A percentile compares a stretch with the other conserved stretches of the same genome.
These are phyloP conservation scores for Paecilomyces niveus DNA, from an alignment of 2,329 filamentous ascomycete genomes.

Conservation along the genomic window DNA sequence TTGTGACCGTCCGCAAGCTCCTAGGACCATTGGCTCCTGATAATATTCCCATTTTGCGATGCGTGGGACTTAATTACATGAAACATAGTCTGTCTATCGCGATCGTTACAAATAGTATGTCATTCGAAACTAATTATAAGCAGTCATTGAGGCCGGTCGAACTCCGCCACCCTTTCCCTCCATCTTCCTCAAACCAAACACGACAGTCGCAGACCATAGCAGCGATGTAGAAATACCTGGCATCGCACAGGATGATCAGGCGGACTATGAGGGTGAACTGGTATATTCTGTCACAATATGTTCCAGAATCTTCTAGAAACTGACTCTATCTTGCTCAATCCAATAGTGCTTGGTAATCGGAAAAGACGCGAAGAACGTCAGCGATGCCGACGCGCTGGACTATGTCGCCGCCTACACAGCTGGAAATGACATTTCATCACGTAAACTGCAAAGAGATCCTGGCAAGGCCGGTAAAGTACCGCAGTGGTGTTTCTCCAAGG, in stretches of 20 bases:
- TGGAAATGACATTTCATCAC: slow-evolving; percentile 61
- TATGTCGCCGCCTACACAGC: slow-evolving; percentile 62
- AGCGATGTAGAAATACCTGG: slow-evolving; percentile 56
- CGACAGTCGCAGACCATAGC: slow-evolving; percentile 54
- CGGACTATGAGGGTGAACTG: slow-evolving; percentile 70
- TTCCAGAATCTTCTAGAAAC: not conserved
- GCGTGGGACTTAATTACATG: slow-evolving; percentile 54
- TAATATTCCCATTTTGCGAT: slow-evolving; percentile 52
- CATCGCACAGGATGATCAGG: slow-evolving; percentile 54
- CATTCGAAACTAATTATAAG: not conserved
- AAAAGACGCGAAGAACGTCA: too few relatives aligned
- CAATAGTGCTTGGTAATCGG: slow-evolving; percentile 1
- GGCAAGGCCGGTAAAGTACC: slow-evolving; percentile 40
- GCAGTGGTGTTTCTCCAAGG: slow-evolving; percentile 61
- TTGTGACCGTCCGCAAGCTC: slow-evolving; percentile 47
- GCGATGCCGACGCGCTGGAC: slow-evolving; percentile 51
- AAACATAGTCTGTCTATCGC: slow-evolving; percentile 42
- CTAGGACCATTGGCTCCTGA: slow-evolving; percentile 45
- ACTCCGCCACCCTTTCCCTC: slow-evolving; percentile 54
- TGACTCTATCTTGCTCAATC: not conserved
- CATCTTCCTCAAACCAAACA: slow-evolving; percentile 63
- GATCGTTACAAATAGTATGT: not conserved
- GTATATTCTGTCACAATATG: slow-evolving; percentile 43
- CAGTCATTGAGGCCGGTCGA: slow-evolving; percentile 47
- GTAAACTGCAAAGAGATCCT: slow-evolving; percentile 58